These are phyloP conservation scores for Creolimax fragrantissima DNA, from an alignment of 78 protist genomes.

Conservation along the genomic window DNA sequence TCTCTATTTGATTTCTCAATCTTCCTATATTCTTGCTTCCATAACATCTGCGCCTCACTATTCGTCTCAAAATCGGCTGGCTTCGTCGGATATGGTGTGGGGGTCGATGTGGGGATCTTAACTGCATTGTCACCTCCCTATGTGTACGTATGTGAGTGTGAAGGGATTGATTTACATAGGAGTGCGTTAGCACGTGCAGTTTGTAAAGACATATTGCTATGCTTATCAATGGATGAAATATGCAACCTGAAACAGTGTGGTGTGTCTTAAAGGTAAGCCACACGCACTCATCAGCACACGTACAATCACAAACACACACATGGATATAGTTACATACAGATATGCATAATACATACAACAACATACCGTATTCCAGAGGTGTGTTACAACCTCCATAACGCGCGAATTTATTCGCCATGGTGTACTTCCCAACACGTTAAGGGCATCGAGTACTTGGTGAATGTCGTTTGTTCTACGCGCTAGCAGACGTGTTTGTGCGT, in stretches of 20 bases:
- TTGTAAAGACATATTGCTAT: not conserved
- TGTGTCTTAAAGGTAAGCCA: too few relatives aligned
- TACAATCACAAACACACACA: not conserved
- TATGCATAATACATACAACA: not conserved
- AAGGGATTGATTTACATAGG: not conserved
- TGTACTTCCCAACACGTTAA: slow-evolving; percentile 41
- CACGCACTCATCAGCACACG: slow-evolving; percentile 1
- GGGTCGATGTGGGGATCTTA: not conserved
- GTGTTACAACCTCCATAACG: not conserved
- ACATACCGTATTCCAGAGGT: not conserved
- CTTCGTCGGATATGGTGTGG: not conserved
- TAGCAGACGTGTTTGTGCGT: not conserved
- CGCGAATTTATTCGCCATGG: slow-evolving; percentile 63
- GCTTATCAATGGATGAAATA: not conserved
- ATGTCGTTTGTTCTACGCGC: not conserved
- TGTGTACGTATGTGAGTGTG: too few relatives aligned
- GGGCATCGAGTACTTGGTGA: slow-evolving; percentile 17
- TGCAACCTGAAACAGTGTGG: too few relatives aligned
- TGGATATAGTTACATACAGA: not conserved
- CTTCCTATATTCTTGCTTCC: not conserved
- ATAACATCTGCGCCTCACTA: not conserved
- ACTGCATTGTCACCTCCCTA: not conserved
- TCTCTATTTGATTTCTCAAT: slow-evolving; percentile 27
- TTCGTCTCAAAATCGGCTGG: not conserved
- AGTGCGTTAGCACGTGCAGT: slow-evolving; percentile 26